A percentile compares a stretch with the other conserved stretches of the same genome.
Evolutionary conservation across 257 asterid species (phyloP).

Genomic region (Fraxinus cuspidata): DNA sequence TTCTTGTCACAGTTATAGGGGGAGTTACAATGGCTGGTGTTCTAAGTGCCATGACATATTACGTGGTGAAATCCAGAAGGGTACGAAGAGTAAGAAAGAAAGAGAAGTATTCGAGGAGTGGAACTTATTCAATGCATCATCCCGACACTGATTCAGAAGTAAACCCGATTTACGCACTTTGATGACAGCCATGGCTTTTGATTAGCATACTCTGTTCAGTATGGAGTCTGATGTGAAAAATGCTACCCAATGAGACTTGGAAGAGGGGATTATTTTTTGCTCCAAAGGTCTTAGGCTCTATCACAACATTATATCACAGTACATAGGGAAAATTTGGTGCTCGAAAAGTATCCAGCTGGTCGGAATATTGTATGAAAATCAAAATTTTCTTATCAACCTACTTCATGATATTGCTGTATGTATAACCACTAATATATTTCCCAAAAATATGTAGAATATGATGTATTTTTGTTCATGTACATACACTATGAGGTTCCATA

Average conservation of each 20-base stretch:
- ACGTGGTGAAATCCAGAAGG: slow-evolving; percentile 59
- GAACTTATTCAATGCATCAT: slow-evolving; percentile 30
- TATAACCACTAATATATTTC: background rate
- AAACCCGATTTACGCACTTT: slow-evolving; percentile 67
- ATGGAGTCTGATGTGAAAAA: background rate
- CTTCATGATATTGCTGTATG: background rate
- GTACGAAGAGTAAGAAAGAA: slow-evolving; percentile 50
- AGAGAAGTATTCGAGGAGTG: slow-evolving; percentile 46
- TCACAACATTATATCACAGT: background rate
- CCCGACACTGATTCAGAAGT: slow-evolving; percentile 53
- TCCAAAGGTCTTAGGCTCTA: background rate
- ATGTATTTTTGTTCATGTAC: background rate
- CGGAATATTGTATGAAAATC: background rate
- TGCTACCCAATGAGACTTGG: background rate
- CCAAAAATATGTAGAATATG: background rate
- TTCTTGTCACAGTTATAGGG: slow-evolving; percentile 57
- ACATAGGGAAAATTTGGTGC: background rate
- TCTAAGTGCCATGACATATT: slow-evolving; percentile 63
- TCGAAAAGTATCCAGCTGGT: background rate
- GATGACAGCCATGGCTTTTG: slow-evolving; percentile 25
- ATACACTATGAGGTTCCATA: background rate
- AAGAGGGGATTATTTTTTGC: background rate
- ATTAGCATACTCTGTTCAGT: background rate
- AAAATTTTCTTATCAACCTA: background rate
- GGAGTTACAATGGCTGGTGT: slow-evolving; percentile 65